Evolutionary conservation across 2,329 filamentous ascomycete genomes (phyloP), one percentile per base, ranked within the genome.

Genomic region (Purpureocillium lavendulum): DNA sequence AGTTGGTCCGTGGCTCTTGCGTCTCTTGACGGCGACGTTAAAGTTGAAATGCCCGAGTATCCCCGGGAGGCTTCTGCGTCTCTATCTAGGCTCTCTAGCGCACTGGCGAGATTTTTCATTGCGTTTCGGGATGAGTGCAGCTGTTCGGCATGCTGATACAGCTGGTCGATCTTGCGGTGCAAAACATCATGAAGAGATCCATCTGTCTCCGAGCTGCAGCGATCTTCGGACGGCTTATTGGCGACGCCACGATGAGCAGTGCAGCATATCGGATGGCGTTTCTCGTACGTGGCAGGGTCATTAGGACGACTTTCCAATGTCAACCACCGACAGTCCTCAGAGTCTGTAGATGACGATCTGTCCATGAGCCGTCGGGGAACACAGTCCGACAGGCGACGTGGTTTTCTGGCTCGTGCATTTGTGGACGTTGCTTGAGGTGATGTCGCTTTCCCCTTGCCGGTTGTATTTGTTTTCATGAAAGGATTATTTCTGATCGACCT

Each of bases 121-220:
- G 59, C 58, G 42, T 64, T 61, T 24, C 56, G 52, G 14, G 54
- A 47, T 35, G 51, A 51, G 37, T 61, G 53, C 5, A 66, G 52
- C 17, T 58, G 55, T 30, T 60, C 45, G 7, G 57, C 54, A 43
- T 63, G 56, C 3, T 56, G 55, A 37, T 58, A 55, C 2, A 61
- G 44, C 31, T 52, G 45, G 36, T 57, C 50, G 33, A 62, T 54
- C 31, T 55, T 44, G 14, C 16, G 26, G 11, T 33, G 40, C 10
- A 45, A n/a, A 13, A 17, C 52, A 39, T 49, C 40, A 26, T 51
- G 41, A n/a, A 54, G 17, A 5, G 39, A 43, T 29, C 39, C 41
- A 11, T 38, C 35, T 11, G 46, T 35, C 7, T 16, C 40, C n/a
- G 14, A 5, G 30, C 13, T 16, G n/a, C 21, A 21, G 3, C 39